Conservation (phyloP, 371 early-diverging fungal species). For the Mycotypha africana region DNA sequence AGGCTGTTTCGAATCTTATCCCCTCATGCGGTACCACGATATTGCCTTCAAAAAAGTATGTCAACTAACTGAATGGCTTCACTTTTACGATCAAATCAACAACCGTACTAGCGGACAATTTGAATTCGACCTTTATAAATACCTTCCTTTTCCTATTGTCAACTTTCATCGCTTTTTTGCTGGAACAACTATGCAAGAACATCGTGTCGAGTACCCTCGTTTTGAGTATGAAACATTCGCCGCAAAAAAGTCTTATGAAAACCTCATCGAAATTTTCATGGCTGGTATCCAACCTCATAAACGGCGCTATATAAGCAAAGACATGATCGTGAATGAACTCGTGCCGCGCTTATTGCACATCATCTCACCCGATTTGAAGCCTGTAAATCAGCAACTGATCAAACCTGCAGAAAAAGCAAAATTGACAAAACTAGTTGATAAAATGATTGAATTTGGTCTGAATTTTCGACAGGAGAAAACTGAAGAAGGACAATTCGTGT, state of each 20-base stretch:
- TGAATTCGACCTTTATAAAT: conserved; percentile 53
- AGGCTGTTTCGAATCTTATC: conserved; percentile 92
- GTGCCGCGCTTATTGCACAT: conserved; percentile 67
- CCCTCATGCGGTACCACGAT: conserved; percentile 73
- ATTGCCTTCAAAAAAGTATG: conserved; percentile 60
- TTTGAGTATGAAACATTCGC: conserved; percentile 64
- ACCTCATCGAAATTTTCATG: conserved; percentile 48
- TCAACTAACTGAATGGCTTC: conserved; percentile 70
- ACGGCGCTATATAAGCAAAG: conserved; percentile 43
- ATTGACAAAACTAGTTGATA: conserved; percentile 60
- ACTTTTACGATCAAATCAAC: conserved; percentile 77
- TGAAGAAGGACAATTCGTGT: conserved; percentile 63
- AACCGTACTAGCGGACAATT: conserved; percentile 35
- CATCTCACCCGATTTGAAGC: conserved; percentile 69
- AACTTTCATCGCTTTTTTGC: conserved; percentile 84
- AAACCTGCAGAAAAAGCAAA: conserved; percentile 61
- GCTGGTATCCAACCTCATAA: conserved; percentile 44
- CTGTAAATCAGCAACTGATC: conserved; percentile 71
- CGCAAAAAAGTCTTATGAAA: conserved; percentile 50
- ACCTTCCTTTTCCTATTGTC: conserved; percentile 68
- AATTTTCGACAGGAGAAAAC: conserved; percentile 66
- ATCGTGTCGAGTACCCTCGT: conserved; percentile 76
- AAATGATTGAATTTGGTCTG: conserved; percentile 75
- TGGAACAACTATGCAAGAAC: conserved; percentile 51
- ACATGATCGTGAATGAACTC: conserved; percentile 49